These are phyloP conservation scores for Euphorbia schlechtendalii DNA, from an alignment of 441 rosid species.

Conservation along the genomic window DNA sequence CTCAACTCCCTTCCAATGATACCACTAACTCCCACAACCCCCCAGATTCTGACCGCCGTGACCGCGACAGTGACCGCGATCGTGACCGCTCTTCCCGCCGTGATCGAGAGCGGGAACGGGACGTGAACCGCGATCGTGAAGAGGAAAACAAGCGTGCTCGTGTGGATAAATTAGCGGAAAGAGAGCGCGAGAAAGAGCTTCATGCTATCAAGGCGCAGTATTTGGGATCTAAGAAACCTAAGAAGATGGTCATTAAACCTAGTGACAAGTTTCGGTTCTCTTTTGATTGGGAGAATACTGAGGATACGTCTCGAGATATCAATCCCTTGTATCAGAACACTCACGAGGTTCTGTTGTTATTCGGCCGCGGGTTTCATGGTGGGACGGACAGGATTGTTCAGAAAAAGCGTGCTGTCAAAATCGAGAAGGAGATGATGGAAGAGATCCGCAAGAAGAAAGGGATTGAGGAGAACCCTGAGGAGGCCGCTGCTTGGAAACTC, in stretches of 20 bases:
- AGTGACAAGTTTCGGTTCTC: constrained; percentile 94
- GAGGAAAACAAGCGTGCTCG: constrained; percentile 61
- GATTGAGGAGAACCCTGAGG: constrained; percentile 77
- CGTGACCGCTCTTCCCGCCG: constrained; percentile 21
- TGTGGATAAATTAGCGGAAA: constrained; percentile 59
- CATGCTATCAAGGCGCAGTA: constrained; percentile 82
- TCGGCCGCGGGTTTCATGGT: constrained; percentile 84
- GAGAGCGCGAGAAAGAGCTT: constrained; percentile 77
- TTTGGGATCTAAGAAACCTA: constrained; percentile 82
- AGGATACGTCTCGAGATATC: constrained; percentile 86
- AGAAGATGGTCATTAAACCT: constrained; percentile 86
- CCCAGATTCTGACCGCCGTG: constrained; percentile 21
- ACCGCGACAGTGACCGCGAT: constrained; percentile 28
- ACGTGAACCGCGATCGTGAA: constrained; percentile 38
- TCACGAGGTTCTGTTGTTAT: constrained; percentile 83
- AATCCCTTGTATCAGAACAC: constrained; percentile 74
- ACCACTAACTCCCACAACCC: constrained; percentile 10
- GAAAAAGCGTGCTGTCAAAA: constrained; percentile 84
- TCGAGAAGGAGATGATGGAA: constrained; percentile 77
- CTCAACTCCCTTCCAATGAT: constrained; percentile 24
- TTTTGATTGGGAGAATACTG: constrained; percentile 91
- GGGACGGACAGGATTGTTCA: constrained; percentile 94
- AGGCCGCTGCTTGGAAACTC: constrained; percentile 62
- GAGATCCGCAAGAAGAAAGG: constrained; percentile 81
- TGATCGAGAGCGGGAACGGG: constrained; percentile 15